Base-by-base conservation (phyloP, 208 protist genomes). In the Vickermania spadyakhi region DNA sequence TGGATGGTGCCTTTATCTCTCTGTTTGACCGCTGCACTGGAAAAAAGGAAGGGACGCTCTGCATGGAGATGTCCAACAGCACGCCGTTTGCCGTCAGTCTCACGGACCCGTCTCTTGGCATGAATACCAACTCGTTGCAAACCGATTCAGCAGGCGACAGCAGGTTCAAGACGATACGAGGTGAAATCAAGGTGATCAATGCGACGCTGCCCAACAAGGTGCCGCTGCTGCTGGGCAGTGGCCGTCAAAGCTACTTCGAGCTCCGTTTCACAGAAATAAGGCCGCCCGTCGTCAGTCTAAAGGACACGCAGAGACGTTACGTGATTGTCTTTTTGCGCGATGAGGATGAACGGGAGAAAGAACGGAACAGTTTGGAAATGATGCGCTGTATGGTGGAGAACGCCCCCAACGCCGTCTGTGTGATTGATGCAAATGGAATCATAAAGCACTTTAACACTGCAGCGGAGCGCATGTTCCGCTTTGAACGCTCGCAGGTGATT, bases 381-480 rank as follows among this genome's bases (percentile, higher is more conserved):
- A 45, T 29, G 14, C 31, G 53, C 13, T 21, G 21, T n/a, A 23
- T 66, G 23, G 14, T 71, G 7, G 66, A 71, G 31, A 27, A 31
- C 21, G 31, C 14, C 23, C 66, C 60, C 3, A 49, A 14, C 28
- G 58, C 66, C 11, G 28, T 66, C 22, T 45, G 63, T 7, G 66
- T 60, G n/a, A 59, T 64, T 26, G 66, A 71, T 30, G 23, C 52
- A 4, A 28, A 4, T 2, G 58, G 66, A 5, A 59, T 41, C 7
- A 52, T 71, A 11, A 13, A 55, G 25, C 36, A 55, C 36, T 71
- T 71, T 42, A 66, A 58, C 26, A 31, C 52, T 21, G 60, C 53
- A 23, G 66, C 66, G 51, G 58, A 66, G 59, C 52, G 52, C 23
- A 45, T 71, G 51, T 71, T 64, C 29, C 11, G 22, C 28, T 64